Evolutionary conservation across 192 early-diverging fungal species (phyloP), one percentile per base, ranked within the genome.

Genomic region (Backusella liffmaniae): DNA sequence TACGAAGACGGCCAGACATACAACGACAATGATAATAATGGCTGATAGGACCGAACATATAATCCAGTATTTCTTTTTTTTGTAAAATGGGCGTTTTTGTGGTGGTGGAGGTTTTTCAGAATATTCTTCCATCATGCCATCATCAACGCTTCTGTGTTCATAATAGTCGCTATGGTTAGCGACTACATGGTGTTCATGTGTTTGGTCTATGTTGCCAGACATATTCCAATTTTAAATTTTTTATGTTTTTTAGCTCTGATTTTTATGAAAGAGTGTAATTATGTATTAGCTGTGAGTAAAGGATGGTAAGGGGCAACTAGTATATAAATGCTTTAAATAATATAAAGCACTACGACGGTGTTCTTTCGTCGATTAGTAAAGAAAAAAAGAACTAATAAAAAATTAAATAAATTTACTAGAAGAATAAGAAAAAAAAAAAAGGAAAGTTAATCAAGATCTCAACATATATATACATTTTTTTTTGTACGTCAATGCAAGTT

Each of bases 61-160:
- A 68, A 83, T 82, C 84, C 89, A 89, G 69, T 83, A 89, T 62
- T 83, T 86, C 51, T 76, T 85, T 18, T 84, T 79, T 35, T 82
- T 82, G 72, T 87, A 86, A 34, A 86, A 88, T 6, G 62, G 79
- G 18, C 26, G 70, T 26, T 79, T 79, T 29, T 42, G 66, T 30
- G 75, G 75, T 21, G 79, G 71, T 30, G 73, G 59, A 16, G 72
- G 75, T 66, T 80, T 80, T 51, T 76, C 75, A 68, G 72, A 73
- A 44, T 76, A 80, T 65, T 80, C 75, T 68, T 80, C 79, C 70
- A 77, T 73, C 26, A 36, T 72, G 9, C 23, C 71, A 56, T 70
- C 49, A 26, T 70, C 29, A 29, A 53, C 32, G 68, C 35, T 69
- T 53, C 15, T 41, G 21, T 76, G 26, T 23, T 67, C 34, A 44